Conservation (phyloP, 2,329 filamentous ascomycete species). For the Colletotrichum liriopes region DNA sequence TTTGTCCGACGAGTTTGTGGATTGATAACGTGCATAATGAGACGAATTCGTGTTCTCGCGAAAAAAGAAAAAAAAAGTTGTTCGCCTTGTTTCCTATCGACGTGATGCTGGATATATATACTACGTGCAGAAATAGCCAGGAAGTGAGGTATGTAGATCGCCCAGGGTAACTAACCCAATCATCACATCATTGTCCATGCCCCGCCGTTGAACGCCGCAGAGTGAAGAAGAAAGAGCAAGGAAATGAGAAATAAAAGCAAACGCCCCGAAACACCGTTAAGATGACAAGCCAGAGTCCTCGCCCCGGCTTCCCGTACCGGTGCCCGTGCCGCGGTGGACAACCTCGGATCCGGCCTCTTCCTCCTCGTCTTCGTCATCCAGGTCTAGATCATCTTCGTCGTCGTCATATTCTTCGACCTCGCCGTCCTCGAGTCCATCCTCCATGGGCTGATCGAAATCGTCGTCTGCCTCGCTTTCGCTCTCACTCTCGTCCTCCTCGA, state of each 20-base stretch:
- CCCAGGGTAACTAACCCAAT: conserved; percentile 32
- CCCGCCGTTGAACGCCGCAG: conserved; percentile 24
- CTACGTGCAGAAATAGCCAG: conserved; percentile 6
- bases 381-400: conserved; percentile 45
- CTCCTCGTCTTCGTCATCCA: conserved; percentile 43
- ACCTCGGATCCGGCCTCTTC: conserved; percentile 38
- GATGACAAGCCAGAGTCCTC: conserved; percentile 42
- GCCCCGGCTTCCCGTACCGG: conserved; percentile 40
- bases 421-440: conserved; percentile 49
- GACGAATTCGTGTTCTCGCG: conserved; percentile 2
- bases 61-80: neutral
- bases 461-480: conserved; percentile 49
- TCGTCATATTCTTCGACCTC: conserved; percentile 48
- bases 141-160: conserved; percentile 38
- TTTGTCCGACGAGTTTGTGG: neutral
- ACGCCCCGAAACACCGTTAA: conserved; percentile 27
- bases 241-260: neutral
- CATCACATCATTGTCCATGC: conserved; percentile 39
- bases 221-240: neutral
- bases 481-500: conserved; percentile 62
- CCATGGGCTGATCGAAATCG: conserved; percentile 47
- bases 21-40: neutral
- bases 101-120: conserved; percentile 17
- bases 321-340: conserved; percentile 40
- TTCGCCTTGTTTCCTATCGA: conserved; percentile 34